Evolutionary conservation across 78 protist genomes (phyloP).

Genomic region (Thecamonas trahens): DNA sequence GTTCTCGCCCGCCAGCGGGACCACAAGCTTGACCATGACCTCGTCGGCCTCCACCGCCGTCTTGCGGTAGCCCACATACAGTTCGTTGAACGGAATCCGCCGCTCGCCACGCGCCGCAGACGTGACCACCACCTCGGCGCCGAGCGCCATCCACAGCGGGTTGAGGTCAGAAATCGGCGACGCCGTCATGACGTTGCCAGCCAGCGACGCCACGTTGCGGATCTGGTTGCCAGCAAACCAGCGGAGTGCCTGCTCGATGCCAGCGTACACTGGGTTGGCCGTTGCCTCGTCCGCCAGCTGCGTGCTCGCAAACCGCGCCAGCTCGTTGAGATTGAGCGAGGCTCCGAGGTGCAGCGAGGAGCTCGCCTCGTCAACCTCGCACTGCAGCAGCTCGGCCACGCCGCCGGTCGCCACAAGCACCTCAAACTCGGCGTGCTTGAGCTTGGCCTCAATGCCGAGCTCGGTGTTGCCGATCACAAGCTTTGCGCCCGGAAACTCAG

Average conservation of each 20-base stretch:
- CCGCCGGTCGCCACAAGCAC: conserved; percentile 29
- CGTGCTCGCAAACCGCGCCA: neutral
- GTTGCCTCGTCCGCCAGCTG: neutral
- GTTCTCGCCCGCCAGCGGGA: conserved; percentile 36
- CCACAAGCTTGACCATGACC: conserved; percentile 8
- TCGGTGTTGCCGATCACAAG: conserved; percentile 80
- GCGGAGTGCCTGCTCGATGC: conserved; percentile 47
- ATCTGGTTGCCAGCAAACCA: conserved; percentile 82
- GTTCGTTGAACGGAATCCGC: conserved; percentile 2
- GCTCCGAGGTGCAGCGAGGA: too few relatives aligned
- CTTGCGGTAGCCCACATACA: conserved; percentile 48
- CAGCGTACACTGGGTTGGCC: conserved; percentile 7
- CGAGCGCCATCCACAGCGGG: conserved; percentile 65
- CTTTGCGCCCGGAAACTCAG: conserved; percentile 26
- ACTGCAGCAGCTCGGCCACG: conserved; percentile 50
- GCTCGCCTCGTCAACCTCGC: too few relatives aligned
- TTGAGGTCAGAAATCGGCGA: conserved; percentile 80
- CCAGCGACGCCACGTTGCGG: conserved; percentile 78
- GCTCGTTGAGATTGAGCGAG: too few relatives aligned
- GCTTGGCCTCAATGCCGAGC: conserved; percentile 58
- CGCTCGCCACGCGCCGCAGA: neutral
- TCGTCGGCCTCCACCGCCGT: conserved; percentile 55
- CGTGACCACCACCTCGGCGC: neutral
- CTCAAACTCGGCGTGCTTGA: conserved; percentile 31
- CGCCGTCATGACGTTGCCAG: conserved; percentile 81